Conservation (phyloP, 2,329 filamentous ascomycete species). For the Diaporthe capsici region DNA sequence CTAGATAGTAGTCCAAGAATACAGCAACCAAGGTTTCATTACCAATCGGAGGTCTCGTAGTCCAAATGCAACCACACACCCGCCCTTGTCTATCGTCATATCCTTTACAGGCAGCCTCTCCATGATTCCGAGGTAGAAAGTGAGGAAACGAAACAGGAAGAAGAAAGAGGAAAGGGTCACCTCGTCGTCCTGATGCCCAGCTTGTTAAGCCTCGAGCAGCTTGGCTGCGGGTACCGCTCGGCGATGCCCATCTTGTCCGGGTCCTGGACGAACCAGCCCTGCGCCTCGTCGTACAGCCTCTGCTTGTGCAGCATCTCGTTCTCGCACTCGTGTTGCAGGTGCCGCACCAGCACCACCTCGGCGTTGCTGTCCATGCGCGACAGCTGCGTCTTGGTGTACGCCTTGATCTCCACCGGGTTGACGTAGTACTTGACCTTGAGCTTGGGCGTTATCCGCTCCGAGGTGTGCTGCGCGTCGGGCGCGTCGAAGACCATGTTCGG, state of each 20-base stretch:
- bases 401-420: conserved; percentile 81
- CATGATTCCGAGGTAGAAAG: neutral
- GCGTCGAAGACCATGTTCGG: conserved; percentile 84
- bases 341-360: conserved; percentile 79
- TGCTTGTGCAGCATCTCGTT: conserved; percentile 76
- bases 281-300: conserved; percentile 80
- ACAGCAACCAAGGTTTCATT: conserved; percentile 8
- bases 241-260: conserved; percentile 83
- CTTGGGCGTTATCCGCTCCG: conserved; percentile 78
- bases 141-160: neutral
- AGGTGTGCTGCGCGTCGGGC: conserved; percentile 78
- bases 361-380: conserved; percentile 82
- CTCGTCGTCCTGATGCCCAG: conserved; percentile 50
- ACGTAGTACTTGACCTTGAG: conserved; percentile 88
- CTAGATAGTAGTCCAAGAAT: conserved; percentile 16
- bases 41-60: conserved; percentile 13
- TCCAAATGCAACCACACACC: conserved; percentile 13
- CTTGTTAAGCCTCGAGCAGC: conserved; percentile 65
- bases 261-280: conserved; percentile 90
- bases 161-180: neutral
- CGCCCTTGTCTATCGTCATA: conserved; percentile 20
- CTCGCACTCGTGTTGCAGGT: conserved; percentile 80
- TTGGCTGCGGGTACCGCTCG: conserved; percentile 63
- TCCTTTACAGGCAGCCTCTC: conserved; percentile 4
- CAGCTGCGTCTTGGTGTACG: conserved; percentile 79